These are phyloP conservation scores for Tolypocladium cylindrosporum DNA, from an alignment of 2,329 filamentous ascomycete species.

Conservation along the genomic window DNA sequence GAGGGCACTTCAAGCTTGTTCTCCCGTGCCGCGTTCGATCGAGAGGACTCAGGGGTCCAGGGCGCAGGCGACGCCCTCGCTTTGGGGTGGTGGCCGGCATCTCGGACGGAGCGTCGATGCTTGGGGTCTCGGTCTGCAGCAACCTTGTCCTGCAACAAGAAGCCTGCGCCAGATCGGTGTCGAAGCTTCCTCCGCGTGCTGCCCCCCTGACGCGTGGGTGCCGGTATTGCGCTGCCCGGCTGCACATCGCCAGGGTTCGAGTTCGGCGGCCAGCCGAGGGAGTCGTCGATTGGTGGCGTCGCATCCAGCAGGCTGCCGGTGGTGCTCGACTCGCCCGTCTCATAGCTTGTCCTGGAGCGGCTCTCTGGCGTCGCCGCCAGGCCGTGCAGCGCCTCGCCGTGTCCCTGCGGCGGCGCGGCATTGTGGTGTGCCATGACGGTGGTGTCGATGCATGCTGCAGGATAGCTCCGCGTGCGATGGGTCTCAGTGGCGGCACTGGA, in stretches of 20 bases:
- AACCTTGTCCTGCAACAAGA: constrained; percentile 38
- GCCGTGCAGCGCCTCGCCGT: constrained; percentile 2
- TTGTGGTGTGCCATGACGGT: constrained; percentile 11
- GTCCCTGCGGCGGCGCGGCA: constrained; percentile 6
- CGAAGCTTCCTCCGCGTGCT: constrained; percentile 25
- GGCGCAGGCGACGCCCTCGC: constrained; percentile 7
- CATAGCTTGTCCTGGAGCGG: constrained; percentile 20
- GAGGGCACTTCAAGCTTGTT: neutral
- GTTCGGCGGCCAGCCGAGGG: neutral
- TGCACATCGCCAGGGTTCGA: neutral
- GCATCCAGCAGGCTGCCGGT: constrained; percentile 5
- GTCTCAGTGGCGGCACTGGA: neutral
- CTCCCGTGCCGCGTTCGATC: neutral
- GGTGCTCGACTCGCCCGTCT: constrained; percentile 33
- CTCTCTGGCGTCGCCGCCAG: constrained; percentile 6
- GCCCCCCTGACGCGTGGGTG: constrained; percentile 12
- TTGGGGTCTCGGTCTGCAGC: constrained; percentile 20
- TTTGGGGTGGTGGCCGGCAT: constrained; percentile 10
- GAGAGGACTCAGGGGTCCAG: neutral
- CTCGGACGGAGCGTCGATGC: constrained; percentile 17
- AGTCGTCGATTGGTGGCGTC: neutral
- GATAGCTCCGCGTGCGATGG: neutral
- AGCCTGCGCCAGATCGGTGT: constrained; percentile 36
- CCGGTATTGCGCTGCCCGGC: constrained; percentile 3
- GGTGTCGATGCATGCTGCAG: constrained; percentile 9